Evolutionary conservation across 1,284 basidiomycete species (phyloP).

Genomic region (Boletellus sp.): DNA sequence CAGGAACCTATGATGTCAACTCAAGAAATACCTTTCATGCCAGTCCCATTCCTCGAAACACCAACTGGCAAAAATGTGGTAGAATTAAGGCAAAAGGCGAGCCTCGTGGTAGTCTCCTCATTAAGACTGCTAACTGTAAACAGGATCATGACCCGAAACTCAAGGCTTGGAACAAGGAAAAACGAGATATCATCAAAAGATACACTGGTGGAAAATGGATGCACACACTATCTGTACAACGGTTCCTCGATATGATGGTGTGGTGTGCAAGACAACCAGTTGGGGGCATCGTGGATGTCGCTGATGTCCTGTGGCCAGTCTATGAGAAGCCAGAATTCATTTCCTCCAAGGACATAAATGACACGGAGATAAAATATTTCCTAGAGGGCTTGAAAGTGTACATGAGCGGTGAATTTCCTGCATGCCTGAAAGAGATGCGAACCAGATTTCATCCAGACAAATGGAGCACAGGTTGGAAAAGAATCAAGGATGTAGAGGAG

Average conservation of each 20-base stretch:
- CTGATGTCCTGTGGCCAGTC: not conserved
- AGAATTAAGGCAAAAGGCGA: too few relatives aligned
- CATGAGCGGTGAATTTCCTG: not conserved
- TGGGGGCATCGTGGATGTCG: too few relatives aligned
- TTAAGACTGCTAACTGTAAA: too few relatives aligned
- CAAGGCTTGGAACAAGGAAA: too few relatives aligned
- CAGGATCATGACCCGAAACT: too few relatives aligned
- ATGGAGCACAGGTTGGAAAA: not conserved
- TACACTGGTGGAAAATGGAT: not conserved
- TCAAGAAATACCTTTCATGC: not conserved
- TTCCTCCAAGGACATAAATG: not conserved
- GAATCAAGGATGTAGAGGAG: not conserved
- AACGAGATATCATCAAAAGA: not conserved
- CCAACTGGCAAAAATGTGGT: too few relatives aligned
- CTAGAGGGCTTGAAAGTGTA: not conserved
- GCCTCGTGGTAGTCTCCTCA: too few relatives aligned
- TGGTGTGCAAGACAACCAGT: not conserved
- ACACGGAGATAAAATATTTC: not conserved
- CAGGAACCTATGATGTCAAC: not conserved
- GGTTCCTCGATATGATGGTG: not conserved
- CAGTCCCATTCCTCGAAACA: not conserved
- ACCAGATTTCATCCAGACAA: not conserved
- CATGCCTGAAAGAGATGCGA: not conserved
- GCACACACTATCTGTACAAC: not conserved
- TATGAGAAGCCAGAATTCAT: not conserved